Evolutionary conservation across 1,139 yeast species (phyloP).

Genomic region (Kodamaea fungicola): DNA sequence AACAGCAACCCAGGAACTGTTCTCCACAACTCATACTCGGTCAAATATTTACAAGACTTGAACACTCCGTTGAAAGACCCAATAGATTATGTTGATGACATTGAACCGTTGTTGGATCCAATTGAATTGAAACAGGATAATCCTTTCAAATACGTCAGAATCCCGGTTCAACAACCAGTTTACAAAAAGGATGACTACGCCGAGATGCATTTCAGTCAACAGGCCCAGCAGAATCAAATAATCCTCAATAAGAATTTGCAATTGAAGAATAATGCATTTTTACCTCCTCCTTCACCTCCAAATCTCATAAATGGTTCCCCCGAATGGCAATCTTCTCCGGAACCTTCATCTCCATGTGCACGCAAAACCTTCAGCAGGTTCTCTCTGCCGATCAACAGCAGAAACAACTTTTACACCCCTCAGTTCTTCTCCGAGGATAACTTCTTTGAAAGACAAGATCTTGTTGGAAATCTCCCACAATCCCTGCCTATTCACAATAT

Average conservation of each 20-base stretch:
- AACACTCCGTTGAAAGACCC: constrained; percentile 13
- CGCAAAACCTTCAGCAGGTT: constrained; percentile 10
- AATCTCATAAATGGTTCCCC: constrained; percentile 35
- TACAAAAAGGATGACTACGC: constrained; percentile 9
- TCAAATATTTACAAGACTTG: constrained; percentile 42
- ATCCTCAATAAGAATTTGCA: constrained; percentile 3
- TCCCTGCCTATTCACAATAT: constrained; percentile 8
- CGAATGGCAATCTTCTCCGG: constrained; percentile 41
- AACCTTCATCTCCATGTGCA: constrained; percentile 37
- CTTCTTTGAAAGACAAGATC: constrained; percentile 5
- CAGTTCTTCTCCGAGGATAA: constrained; percentile 36
- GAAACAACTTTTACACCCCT: constrained; percentile 33
- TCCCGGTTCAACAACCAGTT: constrained; percentile 40
- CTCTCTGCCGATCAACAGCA: constrained; percentile 26
- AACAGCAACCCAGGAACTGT: constrained; percentile 9
- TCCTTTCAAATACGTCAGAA: constrained; percentile 34
- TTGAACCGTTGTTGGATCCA: constrained; percentile 32
- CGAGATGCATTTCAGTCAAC: constrained; percentile 5
- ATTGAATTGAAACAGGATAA: constrained; percentile 1
- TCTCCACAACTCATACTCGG: constrained; percentile 25
- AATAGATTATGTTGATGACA: constrained; percentile 37
- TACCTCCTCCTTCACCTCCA: constrained; percentile 47
- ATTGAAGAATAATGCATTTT: constrained; percentile 18
- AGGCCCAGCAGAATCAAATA: constrained; percentile 3
- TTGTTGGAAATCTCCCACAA: constrained; percentile 4